phyloP scores from a whole-genome alignment of 331 rosid species.

The Quercus phellos region DNA sequence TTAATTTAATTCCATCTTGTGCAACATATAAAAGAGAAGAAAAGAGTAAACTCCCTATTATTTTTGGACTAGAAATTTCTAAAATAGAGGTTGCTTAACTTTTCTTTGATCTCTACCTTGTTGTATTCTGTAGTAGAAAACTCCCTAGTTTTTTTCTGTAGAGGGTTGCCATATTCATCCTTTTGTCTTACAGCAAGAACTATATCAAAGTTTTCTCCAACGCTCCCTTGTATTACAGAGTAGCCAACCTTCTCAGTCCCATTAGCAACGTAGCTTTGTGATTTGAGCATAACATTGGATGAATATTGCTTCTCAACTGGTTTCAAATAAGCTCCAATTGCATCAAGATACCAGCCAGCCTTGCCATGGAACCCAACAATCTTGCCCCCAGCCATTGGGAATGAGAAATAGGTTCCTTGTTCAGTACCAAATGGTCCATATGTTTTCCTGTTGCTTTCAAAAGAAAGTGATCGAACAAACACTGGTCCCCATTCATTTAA shows the following conservation, averaged over 20 bases:
- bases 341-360: conserved; percentile 61
- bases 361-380: conserved; percentile 87
- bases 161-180: conserved; percentile 38
- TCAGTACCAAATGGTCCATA: conserved; percentile 76
- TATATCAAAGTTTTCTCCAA: conserved; percentile 63
- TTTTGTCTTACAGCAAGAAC: conserved; percentile 73
- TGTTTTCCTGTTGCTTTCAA: conserved; percentile 55
- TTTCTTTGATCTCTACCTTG: conserved; percentile 28
- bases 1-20: conserved; percentile 3
- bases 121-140: conserved; percentile 31
- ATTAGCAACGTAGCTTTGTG: conserved; percentile 32
- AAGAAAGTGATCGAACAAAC: conserved; percentile 51
- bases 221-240: conserved; percentile 67
- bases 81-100: conserved; percentile 31
- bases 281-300: conserved; percentile 25
- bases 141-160: conserved; percentile 24
- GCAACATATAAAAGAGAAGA: not conserved
- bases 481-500: conserved; percentile 40
- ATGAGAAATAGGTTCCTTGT: conserved; percentile 58
- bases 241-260: conserved; percentile 43
- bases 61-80: no score
- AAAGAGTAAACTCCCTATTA: not conserved
- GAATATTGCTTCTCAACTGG: conserved; percentile 41
- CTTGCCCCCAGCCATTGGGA: conserved; percentile 50
- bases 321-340: conserved; percentile 62